A percentile compares a stretch with the other conserved stretches of the same genome.
Evolutionary conservation across 2,329 filamentous ascomycete genomes (phyloP).

Genomic region (Fonsecaea monophora): DNA sequence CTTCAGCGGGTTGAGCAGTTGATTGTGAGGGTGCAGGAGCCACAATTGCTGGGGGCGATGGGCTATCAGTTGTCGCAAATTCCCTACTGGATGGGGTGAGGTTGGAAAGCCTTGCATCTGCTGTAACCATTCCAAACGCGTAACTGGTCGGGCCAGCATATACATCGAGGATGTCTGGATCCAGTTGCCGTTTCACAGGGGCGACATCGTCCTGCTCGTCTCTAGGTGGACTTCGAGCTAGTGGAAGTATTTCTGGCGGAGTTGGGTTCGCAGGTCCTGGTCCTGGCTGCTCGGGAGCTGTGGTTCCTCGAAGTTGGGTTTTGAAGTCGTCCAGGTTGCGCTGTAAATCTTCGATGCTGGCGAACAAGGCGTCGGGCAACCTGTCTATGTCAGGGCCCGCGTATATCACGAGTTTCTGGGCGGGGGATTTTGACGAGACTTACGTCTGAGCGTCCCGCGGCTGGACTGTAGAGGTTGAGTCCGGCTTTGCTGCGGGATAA

Average conservation of each 20-base stretch:
- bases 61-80: background rate
- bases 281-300: background rate
- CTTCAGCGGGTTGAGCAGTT: background rate
- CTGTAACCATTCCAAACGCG: constrained; percentile 14
- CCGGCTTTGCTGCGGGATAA: constrained; percentile 14
- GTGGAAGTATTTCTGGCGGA: background rate
- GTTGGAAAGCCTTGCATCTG: constrained; percentile 19
- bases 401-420: background rate
- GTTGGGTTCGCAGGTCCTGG: background rate
- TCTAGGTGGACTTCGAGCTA: background rate
- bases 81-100: constrained; percentile 18
- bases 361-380: background rate
- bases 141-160: constrained; percentile 19
- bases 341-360: constrained; percentile 16
- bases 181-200: background rate
- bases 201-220: background rate
- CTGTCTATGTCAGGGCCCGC: background rate
- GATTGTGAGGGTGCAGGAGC: background rate
- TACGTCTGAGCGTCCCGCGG: background rate
- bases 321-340: constrained; percentile 20
- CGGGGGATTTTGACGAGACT: background rate
- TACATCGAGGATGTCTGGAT: background rate
- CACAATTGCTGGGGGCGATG: background rate
- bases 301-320: background rate
- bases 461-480: background rate